Conservation (phyloP, 441 rosid species). For the Brassica balearica region DNA sequence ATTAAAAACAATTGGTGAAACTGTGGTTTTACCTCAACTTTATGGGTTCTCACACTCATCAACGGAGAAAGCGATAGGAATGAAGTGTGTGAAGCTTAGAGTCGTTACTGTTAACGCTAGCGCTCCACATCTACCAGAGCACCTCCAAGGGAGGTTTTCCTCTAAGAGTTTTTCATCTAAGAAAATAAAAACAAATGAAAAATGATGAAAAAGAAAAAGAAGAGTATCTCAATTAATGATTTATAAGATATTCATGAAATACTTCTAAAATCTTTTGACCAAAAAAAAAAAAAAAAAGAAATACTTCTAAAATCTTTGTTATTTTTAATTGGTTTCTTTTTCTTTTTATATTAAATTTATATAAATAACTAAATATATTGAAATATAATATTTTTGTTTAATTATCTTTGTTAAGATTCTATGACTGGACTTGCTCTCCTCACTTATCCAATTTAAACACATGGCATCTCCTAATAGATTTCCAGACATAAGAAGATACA, state of each 20-base stretch:
- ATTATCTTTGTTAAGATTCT: neutral
- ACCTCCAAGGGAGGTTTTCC: neutral
- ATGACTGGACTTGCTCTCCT: neutral
- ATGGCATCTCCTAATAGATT: neutral
- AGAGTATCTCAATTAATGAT: too few species aligned
- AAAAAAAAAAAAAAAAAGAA: too few species aligned
- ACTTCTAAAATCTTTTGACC: too few species aligned
- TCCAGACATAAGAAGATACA: neutral
- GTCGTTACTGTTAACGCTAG: neutral
- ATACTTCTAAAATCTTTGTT: too few species aligned
- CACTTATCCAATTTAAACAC: neutral
- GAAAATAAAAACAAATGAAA: too few species aligned
- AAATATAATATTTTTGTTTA: too few species aligned
- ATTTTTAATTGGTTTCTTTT: too few species aligned
- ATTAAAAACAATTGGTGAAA: conserved; percentile 6
- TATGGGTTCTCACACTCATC: conserved; percentile 31
- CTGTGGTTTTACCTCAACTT: conserved; percentile 28
- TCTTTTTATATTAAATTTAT: too few species aligned
- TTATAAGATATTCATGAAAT: too few species aligned
- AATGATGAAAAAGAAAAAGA: too few species aligned
- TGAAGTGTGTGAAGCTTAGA: neutral
- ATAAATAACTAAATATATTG: too few species aligned
- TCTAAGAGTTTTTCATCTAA: neutral
- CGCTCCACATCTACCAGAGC: neutral
- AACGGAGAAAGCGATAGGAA: conserved; percentile 34